Conservation (phyloP, 306 rosid species). For the Cicer chorassanicum region DNA sequence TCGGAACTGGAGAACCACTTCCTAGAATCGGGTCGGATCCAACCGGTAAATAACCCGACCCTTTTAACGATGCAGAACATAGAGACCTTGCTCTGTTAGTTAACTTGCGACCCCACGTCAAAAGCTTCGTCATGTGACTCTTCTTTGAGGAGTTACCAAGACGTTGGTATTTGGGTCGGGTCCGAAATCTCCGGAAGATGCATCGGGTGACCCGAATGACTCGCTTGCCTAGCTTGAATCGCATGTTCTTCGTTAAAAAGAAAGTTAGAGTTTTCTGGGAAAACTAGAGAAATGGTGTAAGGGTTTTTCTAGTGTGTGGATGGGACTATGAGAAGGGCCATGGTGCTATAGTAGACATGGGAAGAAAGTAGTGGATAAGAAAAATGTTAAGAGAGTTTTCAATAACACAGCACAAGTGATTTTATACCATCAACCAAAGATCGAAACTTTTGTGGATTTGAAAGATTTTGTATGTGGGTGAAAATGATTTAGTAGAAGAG, state of each 20-base stretch:
- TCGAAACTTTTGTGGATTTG: too few relatives aligned
- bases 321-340: conserved; percentile 55
- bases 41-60: conserved; percentile 53
- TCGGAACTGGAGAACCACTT: conserved; percentile 57
- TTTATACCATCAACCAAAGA: too few relatives aligned
- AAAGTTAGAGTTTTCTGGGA: neutral
- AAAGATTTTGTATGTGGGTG: too few relatives aligned
- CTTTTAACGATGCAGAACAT: conserved; percentile 46
- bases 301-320: conserved; percentile 2
- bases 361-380: too few relatives aligned
- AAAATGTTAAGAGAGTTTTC: too few relatives aligned
- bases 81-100: conserved; percentile 57
- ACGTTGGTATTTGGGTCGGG: conserved; percentile 43
- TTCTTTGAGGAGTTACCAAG: conserved; percentile 36
- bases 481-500: too few relatives aligned
- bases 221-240: conserved; percentile 72
- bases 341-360: too few relatives aligned
- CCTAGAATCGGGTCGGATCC: conserved; percentile 48
- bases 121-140: conserved; percentile 51
- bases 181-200: conserved; percentile 45
- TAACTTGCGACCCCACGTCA: conserved; percentile 66
- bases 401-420: too few relatives aligned
- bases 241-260: conserved; percentile 20
- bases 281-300: neutral
- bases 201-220: conserved; percentile 56